Base-by-base conservation (phyloP, 1,284 basidiomycete genomes). In the Tranzscheliella williamsii region DNA sequence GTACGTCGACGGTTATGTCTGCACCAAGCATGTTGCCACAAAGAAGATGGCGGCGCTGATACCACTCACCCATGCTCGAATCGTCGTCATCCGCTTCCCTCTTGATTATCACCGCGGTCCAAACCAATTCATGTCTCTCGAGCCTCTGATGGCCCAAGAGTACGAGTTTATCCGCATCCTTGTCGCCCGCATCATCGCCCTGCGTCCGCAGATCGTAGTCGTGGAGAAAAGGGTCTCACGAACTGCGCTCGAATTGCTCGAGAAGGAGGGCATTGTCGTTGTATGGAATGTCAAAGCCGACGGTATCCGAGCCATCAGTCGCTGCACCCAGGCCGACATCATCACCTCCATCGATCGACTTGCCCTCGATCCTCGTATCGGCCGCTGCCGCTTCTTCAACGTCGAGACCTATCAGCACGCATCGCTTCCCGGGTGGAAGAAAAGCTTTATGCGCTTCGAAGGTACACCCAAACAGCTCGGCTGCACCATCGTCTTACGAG, bases 1-100 rank as follows among this genome's bases (percentile, higher is more conserved):
- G 81, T 98, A 94, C 71, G 90, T 99, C 39, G 90, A 94, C 60
- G 95, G 95, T 3, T 91, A 90, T 9, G 92, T 98, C 38, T 95
- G 97, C 73, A 94, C 92, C 17, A 97, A 98, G 82, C 96, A 98
- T 67, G 88, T 97, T 5, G 90, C 93, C 4, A 94, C 97, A 78
- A 96, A 96, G 79, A 85, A 78, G 27, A 83, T 84, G 82, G 73
- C 81, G 2, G 70, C 81, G 6, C 63, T 78, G 12, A 68, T 81
- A 50, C 82, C 81, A 7, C 83, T 88, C 57, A 82, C 81, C 26
- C 87, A 89, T 65, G 92, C 95, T 3, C 86, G 93, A 12, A 85
- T 98, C 72, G 94, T 98, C 90, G 84, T 97, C 21, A 85, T 97
- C 51, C 91, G 91, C 2, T 96, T 98, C 70, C 91, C 93, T 1